A percentile compares a stretch with the other conserved stretches of the same genome.
Conservation (phyloP, 148 eudicot genomes). For the Bassia scoparia region DNA sequence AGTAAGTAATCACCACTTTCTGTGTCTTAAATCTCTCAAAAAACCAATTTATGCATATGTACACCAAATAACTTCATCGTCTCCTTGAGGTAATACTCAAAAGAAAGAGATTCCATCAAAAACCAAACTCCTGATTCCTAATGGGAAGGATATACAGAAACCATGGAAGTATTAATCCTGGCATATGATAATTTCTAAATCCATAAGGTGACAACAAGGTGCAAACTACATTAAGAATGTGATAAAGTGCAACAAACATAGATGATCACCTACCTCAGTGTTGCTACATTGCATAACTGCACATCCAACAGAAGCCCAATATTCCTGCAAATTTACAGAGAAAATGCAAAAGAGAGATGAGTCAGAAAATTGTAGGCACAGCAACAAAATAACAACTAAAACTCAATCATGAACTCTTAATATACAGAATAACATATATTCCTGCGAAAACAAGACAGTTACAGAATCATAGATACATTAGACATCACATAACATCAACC, state of each 20-base stretch:
- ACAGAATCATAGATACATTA: background rate
- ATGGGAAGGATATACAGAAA: too few relatives aligned
- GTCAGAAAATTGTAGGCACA: too few relatives aligned
- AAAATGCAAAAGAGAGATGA: too few relatives aligned
- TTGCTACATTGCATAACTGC: slow-evolving; percentile 99
- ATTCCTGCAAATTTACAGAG: slow-evolving; percentile 69
- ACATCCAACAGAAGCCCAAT: slow-evolving; percentile 99
- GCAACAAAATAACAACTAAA: background rate
- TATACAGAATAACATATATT: background rate
- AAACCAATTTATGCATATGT: background rate
- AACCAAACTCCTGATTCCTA: too few relatives aligned
- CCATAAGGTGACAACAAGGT: background rate
- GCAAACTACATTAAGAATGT: background rate
- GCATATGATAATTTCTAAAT: too few relatives aligned
- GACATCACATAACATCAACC: background rate
- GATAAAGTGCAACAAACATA: background rate
- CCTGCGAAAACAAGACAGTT: background rate
- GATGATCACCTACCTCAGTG: slow-evolving; percentile 91
- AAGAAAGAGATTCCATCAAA: background rate
- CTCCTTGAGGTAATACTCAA: background rate
- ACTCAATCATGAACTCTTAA: background rate
- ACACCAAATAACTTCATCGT: background rate
- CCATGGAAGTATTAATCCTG: too few relatives aligned
- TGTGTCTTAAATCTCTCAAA: too few relatives aligned
- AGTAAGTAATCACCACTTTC: too few relatives aligned